Percentiles rank a stretch among this genome's conserved stretches.
These are phyloP conservation scores for Penicillium manginii DNA, from an alignment of 495 filamentous ascomycete genomes.

Conservation along the genomic window DNA sequence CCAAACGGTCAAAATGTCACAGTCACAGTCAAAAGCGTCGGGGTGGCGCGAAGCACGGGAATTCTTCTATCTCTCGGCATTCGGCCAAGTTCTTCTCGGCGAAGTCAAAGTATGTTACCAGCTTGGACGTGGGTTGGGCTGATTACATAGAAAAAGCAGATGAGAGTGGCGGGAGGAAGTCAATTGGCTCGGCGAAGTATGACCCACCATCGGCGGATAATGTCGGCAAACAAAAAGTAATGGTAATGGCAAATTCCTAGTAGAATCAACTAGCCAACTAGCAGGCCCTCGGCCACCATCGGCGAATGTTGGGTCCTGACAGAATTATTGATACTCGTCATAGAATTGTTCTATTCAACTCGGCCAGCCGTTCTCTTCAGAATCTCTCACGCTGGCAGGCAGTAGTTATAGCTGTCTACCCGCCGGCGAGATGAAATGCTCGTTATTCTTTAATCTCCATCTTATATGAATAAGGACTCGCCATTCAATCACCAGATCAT, in stretches of 20 bases:
- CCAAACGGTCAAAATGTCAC: no score
- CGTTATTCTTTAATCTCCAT: neutral
- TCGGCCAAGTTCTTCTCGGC: neutral
- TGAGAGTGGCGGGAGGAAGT: neutral
- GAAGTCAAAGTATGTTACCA: neutral
- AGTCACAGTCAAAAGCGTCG: neutral
- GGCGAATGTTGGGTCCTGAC: neutral
- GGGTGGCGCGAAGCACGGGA: neutral
- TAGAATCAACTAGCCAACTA: neutral
- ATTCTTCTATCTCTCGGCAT: neutral
- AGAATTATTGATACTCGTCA: neutral
- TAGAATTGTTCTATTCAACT: no score
- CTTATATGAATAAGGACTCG: neutral
- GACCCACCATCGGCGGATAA: neutral
- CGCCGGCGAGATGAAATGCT: no score
- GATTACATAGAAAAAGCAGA: neutral
- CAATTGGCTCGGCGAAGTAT: conserved; percentile 5
- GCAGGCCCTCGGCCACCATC: conserved; percentile 5
- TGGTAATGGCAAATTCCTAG: neutral
- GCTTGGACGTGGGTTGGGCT: no score
- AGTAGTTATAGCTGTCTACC: no score
- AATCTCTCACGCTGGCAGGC: no score
- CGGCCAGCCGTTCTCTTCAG: no score
- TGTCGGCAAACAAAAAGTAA: neutral
- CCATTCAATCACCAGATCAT: neutral